Conservation (phyloP, 192 early-diverging fungal genomes). For the Backusella parvicylindrica region DNA sequence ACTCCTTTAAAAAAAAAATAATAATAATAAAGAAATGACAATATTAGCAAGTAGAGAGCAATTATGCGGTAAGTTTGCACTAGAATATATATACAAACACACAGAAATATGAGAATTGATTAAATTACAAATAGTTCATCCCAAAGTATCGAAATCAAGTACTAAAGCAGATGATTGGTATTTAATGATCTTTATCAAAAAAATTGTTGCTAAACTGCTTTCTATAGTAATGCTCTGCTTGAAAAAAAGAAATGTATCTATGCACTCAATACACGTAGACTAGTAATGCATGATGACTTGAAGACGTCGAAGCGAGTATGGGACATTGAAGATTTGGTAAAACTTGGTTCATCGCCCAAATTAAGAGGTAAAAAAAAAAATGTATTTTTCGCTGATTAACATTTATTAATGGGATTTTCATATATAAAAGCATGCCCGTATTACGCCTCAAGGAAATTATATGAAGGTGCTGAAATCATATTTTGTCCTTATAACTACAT, state of each 20-base stretch:
- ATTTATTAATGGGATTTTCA: too few relatives aligned
- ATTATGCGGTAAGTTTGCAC: constrained; percentile 35
- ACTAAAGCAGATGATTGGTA: constrained; percentile 39
- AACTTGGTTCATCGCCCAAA: constrained; percentile 23
- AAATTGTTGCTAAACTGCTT: neutral
- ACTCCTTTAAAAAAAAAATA: neutral
- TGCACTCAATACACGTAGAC: constrained; percentile 3
- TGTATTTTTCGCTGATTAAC: too few relatives aligned
- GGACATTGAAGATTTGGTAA: constrained; percentile 59
- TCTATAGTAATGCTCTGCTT: constrained; percentile 19
- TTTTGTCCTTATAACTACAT: constrained; percentile 71
- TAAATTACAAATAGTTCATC: constrained; percentile 26
- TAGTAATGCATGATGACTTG: constrained; percentile 6
- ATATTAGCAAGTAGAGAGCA: constrained; percentile 50
- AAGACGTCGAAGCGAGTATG: constrained; percentile 31
- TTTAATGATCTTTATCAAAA: neutral
- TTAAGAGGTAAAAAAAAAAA: neutral
- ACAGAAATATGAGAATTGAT: neutral
- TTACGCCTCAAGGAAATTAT: constrained; percentile 45
- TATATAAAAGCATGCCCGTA: constrained; percentile 47
- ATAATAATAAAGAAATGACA: constrained; percentile 44
- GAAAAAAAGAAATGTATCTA: constrained; percentile 32
- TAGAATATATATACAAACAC: neutral
- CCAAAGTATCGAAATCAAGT: constrained; percentile 18
- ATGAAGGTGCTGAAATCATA: constrained; percentile 47